Conservation (phyloP, 306 rosid genomes). For the Gynostemma pentaphyllum region DNA sequence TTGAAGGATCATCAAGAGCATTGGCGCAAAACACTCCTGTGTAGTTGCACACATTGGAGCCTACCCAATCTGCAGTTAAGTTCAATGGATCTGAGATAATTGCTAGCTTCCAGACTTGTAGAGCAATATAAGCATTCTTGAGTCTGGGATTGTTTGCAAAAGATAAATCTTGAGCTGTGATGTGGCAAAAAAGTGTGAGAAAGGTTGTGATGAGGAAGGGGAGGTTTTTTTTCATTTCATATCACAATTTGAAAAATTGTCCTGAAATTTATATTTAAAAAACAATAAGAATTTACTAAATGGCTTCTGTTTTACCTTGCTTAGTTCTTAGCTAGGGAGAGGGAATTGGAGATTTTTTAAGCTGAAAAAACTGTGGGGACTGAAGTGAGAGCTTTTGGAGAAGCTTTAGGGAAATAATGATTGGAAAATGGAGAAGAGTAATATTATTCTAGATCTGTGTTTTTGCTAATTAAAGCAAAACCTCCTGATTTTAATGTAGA, state of each 20-base stretch:
- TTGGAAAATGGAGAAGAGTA: no score
- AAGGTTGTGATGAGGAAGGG: background rate
- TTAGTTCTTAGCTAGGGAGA: background rate
- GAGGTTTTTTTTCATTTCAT: slow-evolving; percentile 5
- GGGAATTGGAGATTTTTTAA: background rate
- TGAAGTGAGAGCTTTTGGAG: background rate
- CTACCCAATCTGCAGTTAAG: slow-evolving; percentile 44
- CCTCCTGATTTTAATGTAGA: background rate
- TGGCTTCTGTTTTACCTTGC: background rate
- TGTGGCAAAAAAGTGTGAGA: slow-evolving; percentile 2
- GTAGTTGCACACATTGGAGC: slow-evolving; percentile 47
- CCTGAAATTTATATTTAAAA: background rate
- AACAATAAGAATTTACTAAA: background rate
- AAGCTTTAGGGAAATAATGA: background rate
- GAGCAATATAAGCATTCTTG: slow-evolving; percentile 43
- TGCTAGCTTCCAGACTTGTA: slow-evolving; percentile 60
- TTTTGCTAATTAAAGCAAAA: background rate
- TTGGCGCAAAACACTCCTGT: slow-evolving; percentile 42
- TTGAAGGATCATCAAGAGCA: slow-evolving; percentile 26
- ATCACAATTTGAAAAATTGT: slow-evolving; percentile 1
- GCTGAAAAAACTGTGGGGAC: background rate
- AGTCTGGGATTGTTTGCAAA: slow-evolving; percentile 20
- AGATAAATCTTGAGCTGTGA: background rate
- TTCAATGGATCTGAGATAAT: slow-evolving; percentile 50
- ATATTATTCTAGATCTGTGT: background rate